Base-by-base conservation (phyloP, 148 eudicot genomes). In the Nyssa sinensis region DNA sequence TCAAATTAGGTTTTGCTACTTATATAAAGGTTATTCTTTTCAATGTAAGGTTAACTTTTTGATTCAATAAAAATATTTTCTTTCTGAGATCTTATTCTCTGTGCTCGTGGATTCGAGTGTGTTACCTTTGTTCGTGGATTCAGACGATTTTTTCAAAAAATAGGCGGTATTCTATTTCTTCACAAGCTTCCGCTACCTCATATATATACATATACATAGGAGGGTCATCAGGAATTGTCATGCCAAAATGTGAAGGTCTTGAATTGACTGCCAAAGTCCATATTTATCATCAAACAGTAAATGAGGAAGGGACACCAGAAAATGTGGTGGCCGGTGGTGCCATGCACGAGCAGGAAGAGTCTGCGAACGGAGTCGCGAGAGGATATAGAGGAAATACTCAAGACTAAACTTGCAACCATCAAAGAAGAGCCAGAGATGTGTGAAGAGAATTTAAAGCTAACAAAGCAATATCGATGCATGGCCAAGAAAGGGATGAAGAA, bases 391-490 rank as follows among this genome's bases (percentile, higher is more conserved):
- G 82, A 78, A 14, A 78, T 82, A 64, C 77, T 82, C 12, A 72
- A 79, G 76, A 69, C 73, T 68, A 72, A 78, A 71, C 79, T 82
- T 8, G 85, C 66, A 24, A 82, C 85, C 5, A 82, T 82, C 21
- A 63, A 47, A 14, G 85, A 82, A 67, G 82, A 78, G 25, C 75
- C 81, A 10, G 81, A 78, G 32, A 73, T 51, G 29, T 63, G 25
- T 55, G 84, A 71, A n/a, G 72, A 69, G 51, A 32, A 37, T 27
- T 67, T 65, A 35, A 68, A 13, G 0, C 21, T 57, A 1, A 34
- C 35, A 29, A 66, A 68, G 77, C 68, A n/a, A n/a, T n/a, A 25
- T 0, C 69, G 39, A 2, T 12, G 70, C 30, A 51, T 51, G 0
- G 30, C 44, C 10, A 80, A 75, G 62, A 75, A 75, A 31, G 62